phyloP scores from a whole-genome alignment of 208 protist genomes.

The Blechomonas ayalai region DNA sequence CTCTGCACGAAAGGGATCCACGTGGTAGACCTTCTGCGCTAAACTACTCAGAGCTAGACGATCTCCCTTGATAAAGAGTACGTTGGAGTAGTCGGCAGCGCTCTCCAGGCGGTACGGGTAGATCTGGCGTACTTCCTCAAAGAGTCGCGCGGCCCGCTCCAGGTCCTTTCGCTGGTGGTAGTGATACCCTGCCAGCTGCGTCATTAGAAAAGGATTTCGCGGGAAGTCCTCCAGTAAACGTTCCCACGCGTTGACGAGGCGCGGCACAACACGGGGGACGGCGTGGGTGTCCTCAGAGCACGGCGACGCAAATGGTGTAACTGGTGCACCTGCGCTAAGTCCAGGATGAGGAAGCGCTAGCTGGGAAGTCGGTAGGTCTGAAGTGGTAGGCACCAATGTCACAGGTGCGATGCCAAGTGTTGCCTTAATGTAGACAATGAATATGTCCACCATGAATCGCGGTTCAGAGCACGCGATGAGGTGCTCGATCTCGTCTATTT shows the following conservation, averaged over 20 bases:
- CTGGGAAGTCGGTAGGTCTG: background rate
- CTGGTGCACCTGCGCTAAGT: too few species aligned
- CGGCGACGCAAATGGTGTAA: too few species aligned
- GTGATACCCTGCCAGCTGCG: conserved; percentile 76
- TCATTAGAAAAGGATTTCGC: conserved; percentile 49
- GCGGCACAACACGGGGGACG: conserved; percentile 2
- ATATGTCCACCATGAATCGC: conserved; percentile 63
- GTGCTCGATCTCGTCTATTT: conserved; percentile 57
- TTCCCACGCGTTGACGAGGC: conserved; percentile 52
- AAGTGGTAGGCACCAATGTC: conserved; percentile 8
- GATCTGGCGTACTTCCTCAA: conserved; percentile 67
- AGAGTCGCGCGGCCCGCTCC: conserved; percentile 71
- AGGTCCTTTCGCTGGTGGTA: conserved; percentile 88
- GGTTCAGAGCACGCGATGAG: conserved; percentile 17
- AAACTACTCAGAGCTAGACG: conserved; percentile 81
- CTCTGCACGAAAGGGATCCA: conserved; percentile 94
- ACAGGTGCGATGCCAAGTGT: conserved; percentile 56
- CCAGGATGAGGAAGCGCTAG: too few species aligned
- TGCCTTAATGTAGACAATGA: conserved; percentile 45
- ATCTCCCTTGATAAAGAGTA: conserved; percentile 94
- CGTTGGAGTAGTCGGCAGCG: conserved; percentile 95
- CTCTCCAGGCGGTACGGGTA: conserved; percentile 91
- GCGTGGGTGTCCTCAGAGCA: too few species aligned
- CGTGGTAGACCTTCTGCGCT: conserved; percentile 87
- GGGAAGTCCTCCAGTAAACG: conserved; percentile 56